Base-by-base conservation (phyloP, 805 yeast species). In the Candida dendrica region DNA sequence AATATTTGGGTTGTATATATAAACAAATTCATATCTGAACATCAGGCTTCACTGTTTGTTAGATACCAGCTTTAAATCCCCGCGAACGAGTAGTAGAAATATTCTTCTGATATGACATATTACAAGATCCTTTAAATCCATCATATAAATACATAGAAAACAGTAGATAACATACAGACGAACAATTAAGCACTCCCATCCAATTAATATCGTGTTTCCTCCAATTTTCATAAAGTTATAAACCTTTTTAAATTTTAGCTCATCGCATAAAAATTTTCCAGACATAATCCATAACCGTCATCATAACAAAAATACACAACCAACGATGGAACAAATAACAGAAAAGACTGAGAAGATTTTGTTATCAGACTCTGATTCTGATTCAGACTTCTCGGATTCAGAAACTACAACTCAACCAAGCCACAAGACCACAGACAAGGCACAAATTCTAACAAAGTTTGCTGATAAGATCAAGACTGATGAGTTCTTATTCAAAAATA, bases 391-490 rank as follows among this genome's bases (percentile, higher is more conserved):
- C 13, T 35, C 30, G 4, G 38, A 29, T 11, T 29, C 35, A 31
- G 20, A 20, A 16, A 20, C 38, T 6, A 11, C 19, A 8, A 16
- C 15, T 14, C 18, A 17, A 19, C 14, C n/a, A 29, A 37, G 16
- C 14, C 27, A 51, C 41, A 42, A 47, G 13, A 43, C 47, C 3
- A 36, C 42, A 30, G 71, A 69, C 39, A 72, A 74, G 42, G 68
- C 71, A 3, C 68, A 66, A 36, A 73, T 84, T 31, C 65, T 80
- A 17, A 77, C 74, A n/a, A 79, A 75, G 51, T 81, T 79, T 58
- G 75, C 81, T 0, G 74, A 76, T 41, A 77, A 72, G 47, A 83
- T 84, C 56, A 81, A 79, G 48, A 69, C 79, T 1, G 89, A 81
- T 54, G 75, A 75, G 44, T 66, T 77, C 40, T 68, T 75, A 40